Percentiles rank a stretch among this genome's conserved stretches.
These are phyloP conservation scores for Microcos paniculata DNA, from an alignment of 345 rosid species.

Conservation along the genomic window DNA sequence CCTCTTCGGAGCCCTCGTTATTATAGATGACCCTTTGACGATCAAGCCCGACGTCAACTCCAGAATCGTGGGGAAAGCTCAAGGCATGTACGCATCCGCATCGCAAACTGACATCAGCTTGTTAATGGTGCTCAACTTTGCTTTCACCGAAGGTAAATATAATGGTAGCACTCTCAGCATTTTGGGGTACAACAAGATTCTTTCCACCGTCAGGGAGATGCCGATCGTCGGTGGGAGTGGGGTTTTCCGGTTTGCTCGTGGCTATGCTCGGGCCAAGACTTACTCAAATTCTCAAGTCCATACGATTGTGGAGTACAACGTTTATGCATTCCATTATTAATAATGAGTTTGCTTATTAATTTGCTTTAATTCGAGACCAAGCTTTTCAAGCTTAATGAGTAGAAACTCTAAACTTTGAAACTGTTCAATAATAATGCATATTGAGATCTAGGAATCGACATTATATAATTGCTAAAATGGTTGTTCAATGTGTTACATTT, in stretches of 20 bases:
- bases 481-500: too few species aligned
- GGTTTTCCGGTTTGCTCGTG: conserved; percentile 34
- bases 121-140: conserved; percentile 19
- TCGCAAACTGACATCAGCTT: neutral
- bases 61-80: neutral
- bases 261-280: conserved; percentile 22
- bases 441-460: too few species aligned
- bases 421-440: too few species aligned
- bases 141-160: conserved; percentile 20
- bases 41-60: neutral
- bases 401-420: too few species aligned
- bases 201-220: conserved; percentile 30
- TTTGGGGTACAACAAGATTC: conserved; percentile 4
- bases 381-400: too few species aligned
- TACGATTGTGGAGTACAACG: conserved; percentile 34
- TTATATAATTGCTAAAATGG: too few species aligned
- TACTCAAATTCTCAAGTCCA: conserved; percentile 1
- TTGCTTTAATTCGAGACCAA: too few species aligned
- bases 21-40: conserved; percentile 1
- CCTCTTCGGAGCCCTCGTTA: neutral
- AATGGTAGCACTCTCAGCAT: conserved; percentile 28
- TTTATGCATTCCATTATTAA: neutral
- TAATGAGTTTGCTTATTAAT: too few species aligned
- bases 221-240: conserved; percentile 42
- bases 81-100: neutral